These are phyloP conservation scores for Harrya chromipes DNA, from an alignment of 768 basidiomycete genomes.

Conservation along the genomic window DNA sequence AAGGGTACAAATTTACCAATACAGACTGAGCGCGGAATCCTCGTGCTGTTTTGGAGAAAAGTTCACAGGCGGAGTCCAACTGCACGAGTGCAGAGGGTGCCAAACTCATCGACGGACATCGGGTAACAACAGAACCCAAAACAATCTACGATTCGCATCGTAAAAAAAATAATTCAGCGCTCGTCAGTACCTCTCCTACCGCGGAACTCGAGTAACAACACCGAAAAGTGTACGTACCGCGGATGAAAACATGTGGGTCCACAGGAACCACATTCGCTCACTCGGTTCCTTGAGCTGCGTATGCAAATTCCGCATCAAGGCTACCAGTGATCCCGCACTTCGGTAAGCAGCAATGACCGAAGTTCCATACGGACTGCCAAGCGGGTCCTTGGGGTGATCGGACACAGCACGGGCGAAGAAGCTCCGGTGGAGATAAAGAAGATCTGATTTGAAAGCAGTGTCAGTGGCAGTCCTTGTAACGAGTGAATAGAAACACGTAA, in stretches of 20 bases:
- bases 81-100: slow-evolving; percentile 73
- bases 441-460: slow-evolving; percentile 40
- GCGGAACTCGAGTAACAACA: slow-evolving; percentile 4
- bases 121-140: slow-evolving; percentile 71
- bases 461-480: slow-evolving; percentile 12
- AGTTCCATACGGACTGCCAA: slow-evolving; percentile 68
- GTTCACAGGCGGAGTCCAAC: slow-evolving; percentile 70
- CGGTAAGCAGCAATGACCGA: slow-evolving; percentile 74
- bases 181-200: slow-evolving; percentile 16
- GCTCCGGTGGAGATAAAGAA: slow-evolving; percentile 68
- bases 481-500: background rate
- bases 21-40: slow-evolving; percentile 66
- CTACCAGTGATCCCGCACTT: slow-evolving; percentile 68
- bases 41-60: slow-evolving; percentile 66
- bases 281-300: slow-evolving; percentile 60
- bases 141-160: slow-evolving; percentile 44
- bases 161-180: slow-evolving; percentile 5
- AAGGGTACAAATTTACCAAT: slow-evolving; percentile 41
- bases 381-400: slow-evolving; percentile 70
- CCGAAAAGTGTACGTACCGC: slow-evolving; percentile 42
- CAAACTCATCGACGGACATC: slow-evolving; percentile 76
- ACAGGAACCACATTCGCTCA: slow-evolving; percentile 60
- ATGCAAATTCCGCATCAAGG: slow-evolving; percentile 66
- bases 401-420: slow-evolving; percentile 73
- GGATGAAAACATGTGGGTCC: slow-evolving; percentile 54